Evolutionary conservation across 2,329 filamentous ascomycete genomes (phyloP).

Genomic region (Diaporthe caulivora): DNA sequence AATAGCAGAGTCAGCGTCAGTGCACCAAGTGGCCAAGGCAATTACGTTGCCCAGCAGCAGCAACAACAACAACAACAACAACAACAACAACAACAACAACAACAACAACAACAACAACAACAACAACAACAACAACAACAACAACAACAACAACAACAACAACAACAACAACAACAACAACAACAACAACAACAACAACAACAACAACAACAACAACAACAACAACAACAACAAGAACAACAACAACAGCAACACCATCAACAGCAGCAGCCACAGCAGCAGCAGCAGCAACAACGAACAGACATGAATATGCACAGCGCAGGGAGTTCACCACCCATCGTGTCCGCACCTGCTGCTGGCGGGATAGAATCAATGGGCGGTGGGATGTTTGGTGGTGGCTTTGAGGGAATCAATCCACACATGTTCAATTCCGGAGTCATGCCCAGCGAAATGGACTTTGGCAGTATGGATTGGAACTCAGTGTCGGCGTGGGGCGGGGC

Average conservation of each 20-base stretch:
- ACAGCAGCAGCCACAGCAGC: no score
- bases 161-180: no score
- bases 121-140: not conserved
- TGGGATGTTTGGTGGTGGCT: slow-evolving; percentile 40
- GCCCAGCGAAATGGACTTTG: slow-evolving; percentile 46
- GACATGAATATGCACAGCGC: slow-evolving; percentile 38
- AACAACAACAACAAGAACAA: slow-evolving; percentile 20
- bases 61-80: slow-evolving; percentile 23
- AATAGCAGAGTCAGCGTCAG: slow-evolving; percentile 35
- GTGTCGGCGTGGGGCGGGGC: slow-evolving; percentile 53
- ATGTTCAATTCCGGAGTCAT: slow-evolving; percentile 48
- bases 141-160: no score
- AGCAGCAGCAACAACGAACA: not conserved
- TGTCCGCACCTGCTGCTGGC: slow-evolving; percentile 28
- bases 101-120: slow-evolving; percentile 18
- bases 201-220: not conserved
- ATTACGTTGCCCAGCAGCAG: slow-evolving; percentile 22
- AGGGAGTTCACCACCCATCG: slow-evolving; percentile 36
- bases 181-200: slow-evolving; percentile 20
- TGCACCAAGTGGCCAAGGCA: slow-evolving; percentile 12
- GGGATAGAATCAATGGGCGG: slow-evolving; percentile 39
- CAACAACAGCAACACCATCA: not conserved
- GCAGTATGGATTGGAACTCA: slow-evolving; percentile 63
- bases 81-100: not conserved
- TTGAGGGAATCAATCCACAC: slow-evolving; percentile 45